Evolutionary conservation across 306 rosid species (phyloP).

Genomic region (Macrotyloma uniflorum): DNA sequence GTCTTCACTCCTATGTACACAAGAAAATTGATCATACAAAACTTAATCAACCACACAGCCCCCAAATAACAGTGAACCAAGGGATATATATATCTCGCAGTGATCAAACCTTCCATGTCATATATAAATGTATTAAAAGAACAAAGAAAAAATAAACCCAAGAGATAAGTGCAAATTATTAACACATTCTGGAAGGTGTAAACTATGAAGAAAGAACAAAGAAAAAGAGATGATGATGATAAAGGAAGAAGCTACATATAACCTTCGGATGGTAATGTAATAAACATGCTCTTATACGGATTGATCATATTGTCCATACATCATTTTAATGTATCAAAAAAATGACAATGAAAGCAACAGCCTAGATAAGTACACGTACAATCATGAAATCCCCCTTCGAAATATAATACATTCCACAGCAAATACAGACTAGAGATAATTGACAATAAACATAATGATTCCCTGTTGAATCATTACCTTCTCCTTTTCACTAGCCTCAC

Average conservation of each 20-base stretch:
- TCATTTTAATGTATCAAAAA: background rate
- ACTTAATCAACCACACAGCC: background rate
- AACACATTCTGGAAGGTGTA: background rate
- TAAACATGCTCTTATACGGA: background rate
- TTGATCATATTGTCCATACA: slow-evolving; percentile 1
- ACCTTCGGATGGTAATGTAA: background rate
- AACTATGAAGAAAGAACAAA: background rate
- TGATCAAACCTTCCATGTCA: background rate
- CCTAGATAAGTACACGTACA: slow-evolving; percentile 11
- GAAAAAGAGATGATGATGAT: background rate
- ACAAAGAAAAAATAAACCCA: background rate
- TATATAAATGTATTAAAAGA: background rate
- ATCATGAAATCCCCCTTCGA: slow-evolving; percentile 15
- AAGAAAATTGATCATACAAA: slow-evolving; percentile 5
- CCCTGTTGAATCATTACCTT: slow-evolving; percentile 61
- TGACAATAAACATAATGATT: slow-evolving; percentile 24
- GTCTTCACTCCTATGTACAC: slow-evolving; percentile 23
- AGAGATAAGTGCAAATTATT: background rate
- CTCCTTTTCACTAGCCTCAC: slow-evolving; percentile 84
- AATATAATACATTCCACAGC: slow-evolving; percentile 14
- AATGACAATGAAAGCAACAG: slow-evolving; percentile 9
- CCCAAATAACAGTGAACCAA: background rate
- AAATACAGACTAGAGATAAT: slow-evolving; percentile 18
- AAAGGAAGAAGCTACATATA: slow-evolving; percentile 12
- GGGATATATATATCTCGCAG: background rate